Base-by-base conservation (phyloP, 306 rosid genomes). In the Cucurbita moschata region DNA sequence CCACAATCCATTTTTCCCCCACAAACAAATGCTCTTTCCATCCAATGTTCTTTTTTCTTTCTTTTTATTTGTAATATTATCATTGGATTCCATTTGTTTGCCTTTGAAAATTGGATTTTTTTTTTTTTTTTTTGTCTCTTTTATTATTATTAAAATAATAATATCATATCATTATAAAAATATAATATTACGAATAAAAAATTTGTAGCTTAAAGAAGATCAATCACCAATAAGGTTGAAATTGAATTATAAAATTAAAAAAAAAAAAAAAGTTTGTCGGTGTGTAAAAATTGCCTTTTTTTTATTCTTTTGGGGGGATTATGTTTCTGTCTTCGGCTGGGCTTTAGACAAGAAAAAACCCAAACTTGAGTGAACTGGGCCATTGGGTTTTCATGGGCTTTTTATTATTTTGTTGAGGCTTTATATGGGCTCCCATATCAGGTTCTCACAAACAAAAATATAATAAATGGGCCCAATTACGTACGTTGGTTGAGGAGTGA, bases 61-160 rank as follows among this genome's bases (percentile, higher is more conserved):
- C 5, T 2, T 42, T 9, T 65, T 43, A 0, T 46, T 68, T 67
- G 6, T 23, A 19, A 8, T 10, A 43, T 18, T 70, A 80, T 62
- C 85, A 58, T 90, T 46, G 95, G 96, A 88, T 90, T 90, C 90
- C 50, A 54, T 84, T 80, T 76, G 19, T 38, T 71, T 71, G 13
- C 72, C 77, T 83, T 78, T 77, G 80, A 75, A 78, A 71, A 80
- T 79, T 78, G 80, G 73, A 78, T 21, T 21, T 21, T 21, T 21
- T n/a, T 38, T 50, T 78, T 70, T 16, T 47, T 12, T 78, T 70
- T 16, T 47, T 12, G 3, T 61, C 4, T 62, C 21, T 64, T 21
- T 21, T 30, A 30, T 30, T 30, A 30, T 30, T 30, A 30, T 2
- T 30, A 26, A 26, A 26, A 26, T 26, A 26, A 26, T 26, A 26